These are phyloP conservation scores for Dioszegia crocea DNA, from an alignment of 768 basidiomycete genomes.

Conservation along the genomic window DNA sequence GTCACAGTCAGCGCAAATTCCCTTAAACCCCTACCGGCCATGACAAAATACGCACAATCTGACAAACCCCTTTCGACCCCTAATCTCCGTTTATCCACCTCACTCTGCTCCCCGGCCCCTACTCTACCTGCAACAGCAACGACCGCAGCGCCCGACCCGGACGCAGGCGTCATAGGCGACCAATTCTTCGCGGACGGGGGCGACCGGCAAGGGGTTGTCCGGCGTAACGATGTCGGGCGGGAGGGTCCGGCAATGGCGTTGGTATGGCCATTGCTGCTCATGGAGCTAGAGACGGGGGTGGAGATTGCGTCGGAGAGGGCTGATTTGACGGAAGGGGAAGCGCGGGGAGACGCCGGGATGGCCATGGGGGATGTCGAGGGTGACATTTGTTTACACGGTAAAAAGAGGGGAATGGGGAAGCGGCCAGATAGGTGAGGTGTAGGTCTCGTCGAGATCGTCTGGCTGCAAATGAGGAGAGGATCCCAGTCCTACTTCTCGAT, in stretches of 20 bases:
- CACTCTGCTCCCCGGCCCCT: slow-evolving; percentile 4
- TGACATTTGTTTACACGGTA: background rate
- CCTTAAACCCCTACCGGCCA: no score
- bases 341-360: background rate
- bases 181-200: background rate
- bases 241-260: background rate
- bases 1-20: background rate
- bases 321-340: background rate
- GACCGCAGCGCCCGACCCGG: background rate
- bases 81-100: background rate
- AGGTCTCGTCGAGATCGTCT: no score
- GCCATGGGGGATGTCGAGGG: background rate
- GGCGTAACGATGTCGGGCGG: background rate
- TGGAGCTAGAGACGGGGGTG: background rate
- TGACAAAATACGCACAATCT: background rate
- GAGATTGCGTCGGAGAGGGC: background rate
- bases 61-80: slow-evolving; percentile 7
- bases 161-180: background rate
- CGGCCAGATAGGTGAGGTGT: no score
- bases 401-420: no score
- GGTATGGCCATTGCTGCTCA: background rate
- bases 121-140: background rate
- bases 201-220: background rate
- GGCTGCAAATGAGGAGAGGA: no score
- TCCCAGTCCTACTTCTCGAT: no score